These are phyloP conservation scores for Phytophthora cactorum DNA, from an alignment of 352 stramenopile species.

Conservation along the genomic window DNA sequence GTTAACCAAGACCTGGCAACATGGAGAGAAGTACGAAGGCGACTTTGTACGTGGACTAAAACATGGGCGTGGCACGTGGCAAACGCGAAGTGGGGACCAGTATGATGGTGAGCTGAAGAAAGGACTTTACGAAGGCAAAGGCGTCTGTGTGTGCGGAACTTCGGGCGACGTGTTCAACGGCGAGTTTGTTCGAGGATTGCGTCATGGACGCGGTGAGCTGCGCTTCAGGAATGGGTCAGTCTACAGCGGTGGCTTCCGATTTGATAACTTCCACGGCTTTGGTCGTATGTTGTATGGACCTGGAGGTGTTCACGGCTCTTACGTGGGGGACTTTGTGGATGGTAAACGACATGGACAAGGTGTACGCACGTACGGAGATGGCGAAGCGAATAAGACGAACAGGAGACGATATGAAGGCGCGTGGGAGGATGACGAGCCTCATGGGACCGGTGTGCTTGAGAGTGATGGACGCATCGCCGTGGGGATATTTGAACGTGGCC, in stretches of 20 bases:
- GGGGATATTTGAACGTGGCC: constrained; percentile 56
- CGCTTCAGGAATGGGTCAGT: constrained; percentile 51
- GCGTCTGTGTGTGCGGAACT: constrained; percentile 60
- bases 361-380: constrained; percentile 56
- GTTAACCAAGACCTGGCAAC: constrained; percentile 67
- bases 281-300: constrained; percentile 57
- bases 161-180: constrained; percentile 74
- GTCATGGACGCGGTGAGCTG: constrained; percentile 61
- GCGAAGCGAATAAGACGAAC: constrained; percentile 25
- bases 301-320: constrained; percentile 56
- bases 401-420: constrained; percentile 68
- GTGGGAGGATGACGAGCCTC: constrained; percentile 63
- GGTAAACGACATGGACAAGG: constrained; percentile 69
- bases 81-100: constrained; percentile 42
- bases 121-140: constrained; percentile 61
- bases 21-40: constrained; percentile 71
- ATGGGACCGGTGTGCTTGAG: constrained; percentile 65
- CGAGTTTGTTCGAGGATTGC: constrained; percentile 63
- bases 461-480: constrained; percentile 61
- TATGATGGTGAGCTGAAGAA: constrained; percentile 65
- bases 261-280: constrained; percentile 64
- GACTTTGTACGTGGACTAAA: constrained; percentile 58
- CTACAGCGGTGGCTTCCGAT: constrained; percentile 63
- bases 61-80: constrained; percentile 60
- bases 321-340: constrained; percentile 63